Evolutionary conservation across 208 protist genomes (phyloP), one percentile per base, ranked within the genome.

Genomic region (Trypanosoma cruzi): DNA sequence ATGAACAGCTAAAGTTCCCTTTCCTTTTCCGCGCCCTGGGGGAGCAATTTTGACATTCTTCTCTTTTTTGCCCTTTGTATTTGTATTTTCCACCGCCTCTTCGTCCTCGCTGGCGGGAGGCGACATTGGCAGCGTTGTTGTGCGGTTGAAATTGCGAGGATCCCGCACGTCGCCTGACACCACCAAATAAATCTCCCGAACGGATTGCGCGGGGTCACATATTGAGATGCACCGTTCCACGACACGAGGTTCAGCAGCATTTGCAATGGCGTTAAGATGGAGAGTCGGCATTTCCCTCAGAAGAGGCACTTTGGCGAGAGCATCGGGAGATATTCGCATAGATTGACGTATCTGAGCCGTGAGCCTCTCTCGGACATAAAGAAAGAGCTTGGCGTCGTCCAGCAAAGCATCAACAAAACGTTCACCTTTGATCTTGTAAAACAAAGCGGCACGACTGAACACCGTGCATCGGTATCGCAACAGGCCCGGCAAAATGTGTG

Each of bases 131-230:
- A 77, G 76, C 11, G 84, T 88, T 0, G 90, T 78, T 22, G 58
- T 26, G 55, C 82, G 84, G 59, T 84, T 79, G 75, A 83, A 90
- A 26, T 75, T 60, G 48, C 92, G 88, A 0, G 87, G 79, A 68
- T 96, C 92, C 32, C 81, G 75, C 28, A 96, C 80, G 55, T 77
- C 69, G 26, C 89, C 89, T 22, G 36, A 50, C 10, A 82, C 77
- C 13, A 96, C 61, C n/a, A 96, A 61, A 71, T 82, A 90, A 29
- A 96, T 80, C 50, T 95, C 87, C 42, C 82, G 82, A 55, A 96
- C 61, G 40, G 66, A 52, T 56, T 91, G 92, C 26, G 79, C 82
- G 14, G 87, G 85, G 56, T 96, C 89, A 68, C 89, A 95, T 44
- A 94, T 55, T 20, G 87, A 73, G 24, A 77, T 53, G 40, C 77